Conservation (phyloP, 352 stramenopile genomes). For the Thraustochytrium striatum region DNA sequence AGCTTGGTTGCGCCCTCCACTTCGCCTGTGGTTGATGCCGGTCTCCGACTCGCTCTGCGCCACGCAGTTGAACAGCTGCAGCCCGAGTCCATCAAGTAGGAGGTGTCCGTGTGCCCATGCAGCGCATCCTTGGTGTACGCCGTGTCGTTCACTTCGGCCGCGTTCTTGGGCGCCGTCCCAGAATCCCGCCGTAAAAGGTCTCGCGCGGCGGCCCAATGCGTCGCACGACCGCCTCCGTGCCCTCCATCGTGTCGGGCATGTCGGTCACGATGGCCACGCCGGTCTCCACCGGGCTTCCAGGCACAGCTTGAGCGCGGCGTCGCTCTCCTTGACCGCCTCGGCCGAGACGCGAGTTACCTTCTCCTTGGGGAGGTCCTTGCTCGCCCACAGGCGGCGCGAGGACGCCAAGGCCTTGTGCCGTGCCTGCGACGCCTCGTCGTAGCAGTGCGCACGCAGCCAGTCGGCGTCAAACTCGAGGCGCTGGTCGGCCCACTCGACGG, state of each 20-base stretch:
- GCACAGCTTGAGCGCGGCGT: constrained; percentile 4
- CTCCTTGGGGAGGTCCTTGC: constrained; percentile 34
- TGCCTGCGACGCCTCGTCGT: neutral
- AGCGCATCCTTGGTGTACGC: constrained; percentile 75
- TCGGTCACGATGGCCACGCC: constrained; percentile 40
- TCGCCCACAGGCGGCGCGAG: neutral
- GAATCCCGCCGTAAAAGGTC: constrained; percentile 82
- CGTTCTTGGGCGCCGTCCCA: constrained; percentile 70
- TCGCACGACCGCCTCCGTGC: constrained; percentile 70
- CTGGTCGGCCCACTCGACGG: neutral
- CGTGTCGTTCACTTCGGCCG: constrained; percentile 77
- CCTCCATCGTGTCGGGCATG: constrained; percentile 69
- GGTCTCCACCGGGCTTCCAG: neutral
- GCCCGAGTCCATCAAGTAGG: constrained; percentile 75
- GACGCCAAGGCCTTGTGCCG: neutral
- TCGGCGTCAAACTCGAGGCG: constrained; percentile 9
- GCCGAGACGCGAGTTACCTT: neutral
- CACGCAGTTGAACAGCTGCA: constrained; percentile 82
- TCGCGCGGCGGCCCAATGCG: constrained; percentile 74
- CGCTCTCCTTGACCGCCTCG: neutral
- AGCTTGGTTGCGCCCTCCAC: constrained; percentile 64
- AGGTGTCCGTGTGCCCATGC: constrained; percentile 75
- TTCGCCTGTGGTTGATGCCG: constrained; percentile 50
- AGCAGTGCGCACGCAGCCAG: constrained; percentile 27
- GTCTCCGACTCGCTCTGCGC: constrained; percentile 60